Conservation (phyloP, 176 grass and related monocot species). For the Zea luxurians region DNA sequence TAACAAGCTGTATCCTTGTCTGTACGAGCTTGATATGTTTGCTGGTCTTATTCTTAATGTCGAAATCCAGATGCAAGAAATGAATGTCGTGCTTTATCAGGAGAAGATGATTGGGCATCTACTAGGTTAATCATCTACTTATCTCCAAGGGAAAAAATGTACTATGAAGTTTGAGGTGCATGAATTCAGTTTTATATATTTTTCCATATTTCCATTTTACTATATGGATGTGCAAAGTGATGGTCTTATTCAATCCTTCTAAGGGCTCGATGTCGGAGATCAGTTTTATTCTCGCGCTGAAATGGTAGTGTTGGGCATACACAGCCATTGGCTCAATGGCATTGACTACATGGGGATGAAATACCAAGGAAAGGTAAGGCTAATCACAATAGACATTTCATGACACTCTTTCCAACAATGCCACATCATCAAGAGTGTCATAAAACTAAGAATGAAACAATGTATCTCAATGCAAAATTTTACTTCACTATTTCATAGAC, state of each 20-base stretch:
- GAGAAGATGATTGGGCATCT: conserved; percentile 62
- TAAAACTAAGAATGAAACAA: too few species aligned
- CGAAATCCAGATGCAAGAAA: conserved; percentile 55
- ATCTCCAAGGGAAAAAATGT: neutral
- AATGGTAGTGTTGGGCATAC: conserved; percentile 89
- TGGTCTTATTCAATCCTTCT: neutral
- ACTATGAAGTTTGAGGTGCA: conserved; percentile 4
- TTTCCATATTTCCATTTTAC: neutral
- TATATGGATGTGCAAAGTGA: neutral
- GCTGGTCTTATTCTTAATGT: conserved; percentile 7
- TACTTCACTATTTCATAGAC: too few species aligned
- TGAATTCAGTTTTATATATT: conserved; percentile 10
- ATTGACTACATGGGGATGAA: conserved; percentile 87
- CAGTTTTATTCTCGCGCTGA: conserved; percentile 83
- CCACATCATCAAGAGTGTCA: too few species aligned
- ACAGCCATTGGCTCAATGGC: conserved; percentile 93
- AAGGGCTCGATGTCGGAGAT: conserved; percentile 76
- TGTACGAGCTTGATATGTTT: neutral
- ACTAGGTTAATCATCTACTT: conserved; percentile 37
- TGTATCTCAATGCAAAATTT: too few species aligned
- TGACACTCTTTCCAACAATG: too few species aligned
- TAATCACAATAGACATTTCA: too few species aligned
- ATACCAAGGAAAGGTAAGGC: conserved; percentile 62
- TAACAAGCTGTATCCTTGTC: neutral
- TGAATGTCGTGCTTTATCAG: conserved; percentile 45